Evolutionary conservation across 768 basidiomycete genomes (phyloP).

Genomic region (Podaxis rugospora): DNA sequence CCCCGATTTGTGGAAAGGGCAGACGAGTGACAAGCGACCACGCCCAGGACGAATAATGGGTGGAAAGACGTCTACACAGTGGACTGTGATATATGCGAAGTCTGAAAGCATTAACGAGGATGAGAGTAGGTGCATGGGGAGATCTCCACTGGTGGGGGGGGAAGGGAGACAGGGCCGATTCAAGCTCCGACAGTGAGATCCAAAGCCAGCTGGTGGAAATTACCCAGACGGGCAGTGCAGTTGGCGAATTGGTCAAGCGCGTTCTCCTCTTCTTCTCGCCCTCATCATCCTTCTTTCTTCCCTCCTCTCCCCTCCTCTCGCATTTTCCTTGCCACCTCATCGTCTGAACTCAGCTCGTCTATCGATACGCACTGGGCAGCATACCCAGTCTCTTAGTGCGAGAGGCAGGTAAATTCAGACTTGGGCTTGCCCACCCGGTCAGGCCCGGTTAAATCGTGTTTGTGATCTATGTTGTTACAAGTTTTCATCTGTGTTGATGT

Average conservation of each 20-base stretch:
- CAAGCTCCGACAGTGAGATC: constrained; percentile 14
- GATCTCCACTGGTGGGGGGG: neutral
- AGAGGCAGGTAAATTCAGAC: neutral
- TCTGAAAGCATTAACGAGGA: neutral
- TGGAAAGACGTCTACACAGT: neutral
- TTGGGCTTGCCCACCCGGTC: constrained; percentile 1
- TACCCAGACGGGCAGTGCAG: constrained; percentile 12
- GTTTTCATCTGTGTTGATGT: constrained; percentile 10
- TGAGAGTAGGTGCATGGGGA: neutral
- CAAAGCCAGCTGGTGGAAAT: constrained; percentile 12
- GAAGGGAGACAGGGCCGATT: constrained; percentile 1
- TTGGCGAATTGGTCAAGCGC: constrained; percentile 12
- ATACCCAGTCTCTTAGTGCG: neutral
- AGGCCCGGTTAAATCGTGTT: constrained; percentile 11
- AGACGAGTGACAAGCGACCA: neutral
- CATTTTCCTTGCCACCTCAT: neutral
- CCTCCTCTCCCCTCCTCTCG: constrained; percentile 2
- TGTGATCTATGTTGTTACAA: constrained; percentile 11
- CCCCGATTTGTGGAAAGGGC: constrained; percentile 1
- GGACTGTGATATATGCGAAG: neutral
- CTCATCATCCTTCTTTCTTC: constrained; percentile 11
- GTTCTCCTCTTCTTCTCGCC: constrained; percentile 13
- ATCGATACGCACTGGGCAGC: neutral
- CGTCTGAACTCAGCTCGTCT: neutral
- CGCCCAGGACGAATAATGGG: neutral